phyloP scores from a whole-genome alignment of 2,329 filamentous ascomycete genomes.

The Pseudogymnoascus verrucosus region DNA sequence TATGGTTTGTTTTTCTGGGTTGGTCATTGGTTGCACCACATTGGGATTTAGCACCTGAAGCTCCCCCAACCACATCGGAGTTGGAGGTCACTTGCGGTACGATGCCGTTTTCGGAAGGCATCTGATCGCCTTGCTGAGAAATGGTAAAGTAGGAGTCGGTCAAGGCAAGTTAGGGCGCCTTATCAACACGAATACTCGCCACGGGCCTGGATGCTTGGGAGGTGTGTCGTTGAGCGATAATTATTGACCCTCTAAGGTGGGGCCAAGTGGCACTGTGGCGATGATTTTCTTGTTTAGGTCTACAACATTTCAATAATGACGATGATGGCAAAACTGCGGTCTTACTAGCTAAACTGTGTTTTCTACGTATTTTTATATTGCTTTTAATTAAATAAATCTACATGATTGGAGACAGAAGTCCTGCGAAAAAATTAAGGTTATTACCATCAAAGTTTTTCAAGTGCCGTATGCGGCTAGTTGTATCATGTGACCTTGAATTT shows the following conservation, averaged over 20 bases:
- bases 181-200: constrained; percentile 12
- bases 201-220: constrained; percentile 4
- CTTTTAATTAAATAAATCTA: background rate
- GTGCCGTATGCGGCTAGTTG: background rate
- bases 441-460: background rate
- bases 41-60: background rate
- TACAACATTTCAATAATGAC: constrained; percentile 3
- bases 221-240: constrained; percentile 10
- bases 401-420: background rate
- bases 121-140: constrained; percentile 11
- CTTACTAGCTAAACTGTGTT: background rate
- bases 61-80: constrained; percentile 7
- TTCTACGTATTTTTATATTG: background rate
- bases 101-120: constrained; percentile 13
- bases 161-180: background rate
- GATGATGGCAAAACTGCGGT: background rate
- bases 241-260: background rate
- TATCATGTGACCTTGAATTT: background rate
- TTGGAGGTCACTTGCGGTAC: constrained; percentile 9
- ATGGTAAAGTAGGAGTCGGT: constrained; percentile 5
- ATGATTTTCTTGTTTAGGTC: constrained; percentile 10
- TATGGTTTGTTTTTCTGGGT: constrained; percentile 11
- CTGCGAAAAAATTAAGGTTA: background rate
- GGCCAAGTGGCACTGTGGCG: constrained; percentile 7
- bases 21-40: constrained; percentile 3